Evolutionary conservation across 2,329 filamentous ascomycete species (phyloP), one percentile per base, ranked within the genome.

Genomic region (Cytospora piceae): DNA sequence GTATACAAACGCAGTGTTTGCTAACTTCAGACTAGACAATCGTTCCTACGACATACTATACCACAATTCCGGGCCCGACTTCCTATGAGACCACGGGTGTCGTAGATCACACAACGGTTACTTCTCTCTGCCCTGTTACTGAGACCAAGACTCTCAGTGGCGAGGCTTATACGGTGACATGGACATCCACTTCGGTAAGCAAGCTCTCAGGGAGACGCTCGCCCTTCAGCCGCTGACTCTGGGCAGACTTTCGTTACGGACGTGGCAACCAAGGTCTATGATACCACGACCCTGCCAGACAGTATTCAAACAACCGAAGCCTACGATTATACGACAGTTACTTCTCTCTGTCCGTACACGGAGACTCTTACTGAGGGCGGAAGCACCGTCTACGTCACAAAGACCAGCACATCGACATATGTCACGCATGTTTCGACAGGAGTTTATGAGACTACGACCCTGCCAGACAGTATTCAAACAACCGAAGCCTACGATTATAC

Each of bases 91-190:
- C 77, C 9, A 81, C 78, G 3, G 66, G 74, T 24, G 75, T 76
- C 15, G 74, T 80, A 9, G 74, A 74, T 22, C 79, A 81, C 70
- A 76, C 72, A 11, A 83, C 81, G 7, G 62, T 78, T 42, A 84
- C 81, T 17, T 77, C 75, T 20, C 73, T 82, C 17, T 81, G 79
- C 72, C 79, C 80, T 11, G 71, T 83, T 17, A 83, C 81, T 1
- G 75, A 80, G 70, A 79, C 79, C 56, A 78, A 77, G 72, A 81
- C 78, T 2, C 61, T 82, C 4, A 77, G 72, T 31, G 82, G 82
- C 32, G 71, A 74, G 49, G 77, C 77, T 3, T 73, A 79, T 0
- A 75, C 78, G 15, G 73, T 78, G 22, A 78, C 77, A 27, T 79
- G 76, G 74, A 79, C 76, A 8, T 78, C 77, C 15, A 81, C 76